These are phyloP conservation scores for Grosmannia huntii DNA, from an alignment of 2,329 filamentous ascomycete genomes.

Conservation along the genomic window DNA sequence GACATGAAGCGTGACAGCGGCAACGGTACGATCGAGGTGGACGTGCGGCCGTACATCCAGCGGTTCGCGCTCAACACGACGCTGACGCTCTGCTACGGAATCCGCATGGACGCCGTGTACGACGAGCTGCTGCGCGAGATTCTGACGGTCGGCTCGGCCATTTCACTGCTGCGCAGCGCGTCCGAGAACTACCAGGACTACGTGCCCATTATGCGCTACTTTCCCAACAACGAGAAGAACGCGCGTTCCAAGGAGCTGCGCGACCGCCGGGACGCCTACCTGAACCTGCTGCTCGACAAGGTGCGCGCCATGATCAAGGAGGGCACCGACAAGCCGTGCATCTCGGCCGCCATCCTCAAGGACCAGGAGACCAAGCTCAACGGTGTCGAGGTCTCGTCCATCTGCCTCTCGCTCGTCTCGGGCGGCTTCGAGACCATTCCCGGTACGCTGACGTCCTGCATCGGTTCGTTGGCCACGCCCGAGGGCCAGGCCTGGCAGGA, in stretches of 20 bases:
- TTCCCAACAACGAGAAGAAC: slow-evolving; percentile 36
- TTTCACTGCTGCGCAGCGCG: slow-evolving; percentile 61
- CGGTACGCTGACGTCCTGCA: slow-evolving; percentile 65
- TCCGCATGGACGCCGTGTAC: slow-evolving; percentile 44
- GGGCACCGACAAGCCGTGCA: slow-evolving; percentile 16
- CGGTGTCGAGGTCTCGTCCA: slow-evolving; percentile 51
- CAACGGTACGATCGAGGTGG: slow-evolving; percentile 35
- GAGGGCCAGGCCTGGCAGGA: slow-evolving; percentile 59
- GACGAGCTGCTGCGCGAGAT: slow-evolving; percentile 58
- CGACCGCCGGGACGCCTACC: slow-evolving; percentile 33
- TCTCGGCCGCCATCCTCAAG: slow-evolving; percentile 17
- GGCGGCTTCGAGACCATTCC: slow-evolving; percentile 74
- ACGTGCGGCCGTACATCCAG: slow-evolving; percentile 62
- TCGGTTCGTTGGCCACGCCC: slow-evolving; percentile 59
- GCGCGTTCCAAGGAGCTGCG: slow-evolving; percentile 41
- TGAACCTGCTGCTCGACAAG: slow-evolving; percentile 50
- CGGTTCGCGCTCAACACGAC: slow-evolving; percentile 66
- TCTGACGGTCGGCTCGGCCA: slow-evolving; percentile 58
- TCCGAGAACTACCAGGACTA: slow-evolving; percentile 60
- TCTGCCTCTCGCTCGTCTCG: slow-evolving; percentile 64
- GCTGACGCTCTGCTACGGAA: slow-evolving; percentile 67
- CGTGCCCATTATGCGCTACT: slow-evolving; percentile 42
- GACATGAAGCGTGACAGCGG: slow-evolving; percentile 54
- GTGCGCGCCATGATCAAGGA: slow-evolving; percentile 17
- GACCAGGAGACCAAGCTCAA: slow-evolving; percentile 14